Base-by-base conservation (phyloP, 805 yeast species). In the Kregervanrija pseudodelftensis region DNA sequence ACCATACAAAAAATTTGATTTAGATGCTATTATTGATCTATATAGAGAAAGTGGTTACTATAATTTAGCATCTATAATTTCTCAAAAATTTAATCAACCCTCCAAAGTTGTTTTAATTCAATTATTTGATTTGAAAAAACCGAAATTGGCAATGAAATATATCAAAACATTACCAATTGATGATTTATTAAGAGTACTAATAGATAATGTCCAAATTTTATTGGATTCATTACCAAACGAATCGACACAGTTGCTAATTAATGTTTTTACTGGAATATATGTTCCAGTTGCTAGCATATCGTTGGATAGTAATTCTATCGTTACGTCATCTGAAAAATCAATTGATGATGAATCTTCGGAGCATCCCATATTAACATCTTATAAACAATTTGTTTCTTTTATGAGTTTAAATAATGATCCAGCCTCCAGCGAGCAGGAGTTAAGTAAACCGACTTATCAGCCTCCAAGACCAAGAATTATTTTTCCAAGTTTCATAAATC, bases 391-490 rank as follows among this genome's bases (percentile, higher is more conserved):
- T 51, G 61, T 57, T 2, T 49, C 59, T 1, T 61, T 59, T 39
- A 61, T 61, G 66, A 58, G 55, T 32, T 41, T 55, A 8, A 39
- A 42, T 3, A 55, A 11, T 3, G 17, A 30, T n/a, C 8, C 14
- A 9, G n/a, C 36, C 2, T 40, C 13, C 8, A 42, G 42, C 11
- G 53, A 49, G 33, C 54, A 44, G 30, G 47, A 45, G 9, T 36
- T 16, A 41, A 48, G n/a, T 30, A 70, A 57, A 34, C 83, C 90
- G 12, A 85, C 93, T 0, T 93, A 93, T 61, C 82, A 82, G 42
- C 96, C 98, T 1, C 99, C 99, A 3, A 74, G 81, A 42, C 98
- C 98, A 7, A 73, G 89, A 38, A 70, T 91, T 35, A 85, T 91
- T 1, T 93, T 88, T 58, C 81, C 91, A 2, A 80, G 95, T 1